phyloP scores from a whole-genome alignment of 2,329 filamentous ascomycete genomes.

The Penicillium aurantiogriseum region DNA sequence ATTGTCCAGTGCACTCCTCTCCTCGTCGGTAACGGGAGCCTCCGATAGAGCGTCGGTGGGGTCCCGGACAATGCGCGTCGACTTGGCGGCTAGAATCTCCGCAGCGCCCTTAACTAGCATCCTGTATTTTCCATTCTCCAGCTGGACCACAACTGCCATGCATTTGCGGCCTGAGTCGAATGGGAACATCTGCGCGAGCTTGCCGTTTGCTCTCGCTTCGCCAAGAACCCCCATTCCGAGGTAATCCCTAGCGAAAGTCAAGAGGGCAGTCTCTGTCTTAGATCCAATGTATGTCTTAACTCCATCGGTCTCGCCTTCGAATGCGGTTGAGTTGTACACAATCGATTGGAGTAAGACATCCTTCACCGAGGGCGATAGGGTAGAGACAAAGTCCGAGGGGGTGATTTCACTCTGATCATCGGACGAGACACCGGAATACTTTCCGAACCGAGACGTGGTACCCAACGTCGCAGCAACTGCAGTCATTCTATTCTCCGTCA shows the following conservation, averaged over 20 bases:
- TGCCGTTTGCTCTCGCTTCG: slow-evolving; percentile 62
- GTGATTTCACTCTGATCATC: slow-evolving; percentile 49
- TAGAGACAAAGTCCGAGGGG: slow-evolving; percentile 54
- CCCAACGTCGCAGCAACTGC: slow-evolving; percentile 59
- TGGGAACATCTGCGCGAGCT: slow-evolving; percentile 53
- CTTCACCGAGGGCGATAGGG: slow-evolving; percentile 54
- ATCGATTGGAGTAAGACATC: slow-evolving; percentile 62
- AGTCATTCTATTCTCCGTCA: slow-evolving; percentile 64
- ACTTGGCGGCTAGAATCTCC: slow-evolving; percentile 50
- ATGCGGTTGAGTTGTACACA: slow-evolving; percentile 67
- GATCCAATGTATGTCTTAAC: slow-evolving; percentile 66
- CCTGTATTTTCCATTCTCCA: slow-evolving; percentile 55
- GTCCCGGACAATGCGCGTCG: slow-evolving; percentile 56
- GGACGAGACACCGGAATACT: slow-evolving; percentile 35
- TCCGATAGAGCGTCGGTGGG: slow-evolving; percentile 58
- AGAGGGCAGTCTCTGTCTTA: slow-evolving; percentile 73
- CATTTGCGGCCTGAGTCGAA: slow-evolving; percentile 69
- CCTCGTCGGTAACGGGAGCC: slow-evolving; percentile 55
- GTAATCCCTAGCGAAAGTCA: slow-evolving; percentile 66
- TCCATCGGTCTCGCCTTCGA: slow-evolving; percentile 64
- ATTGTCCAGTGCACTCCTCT: slow-evolving; percentile 59
- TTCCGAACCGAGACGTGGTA: slow-evolving; percentile 44
- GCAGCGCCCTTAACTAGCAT: slow-evolving; percentile 56
- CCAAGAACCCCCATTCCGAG: slow-evolving; percentile 63
- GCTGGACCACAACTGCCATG: slow-evolving; percentile 64